These are phyloP conservation scores for Theileria parva DNA, from an alignment of 169 alveolate genomes.

Conservation along the genomic window DNA sequence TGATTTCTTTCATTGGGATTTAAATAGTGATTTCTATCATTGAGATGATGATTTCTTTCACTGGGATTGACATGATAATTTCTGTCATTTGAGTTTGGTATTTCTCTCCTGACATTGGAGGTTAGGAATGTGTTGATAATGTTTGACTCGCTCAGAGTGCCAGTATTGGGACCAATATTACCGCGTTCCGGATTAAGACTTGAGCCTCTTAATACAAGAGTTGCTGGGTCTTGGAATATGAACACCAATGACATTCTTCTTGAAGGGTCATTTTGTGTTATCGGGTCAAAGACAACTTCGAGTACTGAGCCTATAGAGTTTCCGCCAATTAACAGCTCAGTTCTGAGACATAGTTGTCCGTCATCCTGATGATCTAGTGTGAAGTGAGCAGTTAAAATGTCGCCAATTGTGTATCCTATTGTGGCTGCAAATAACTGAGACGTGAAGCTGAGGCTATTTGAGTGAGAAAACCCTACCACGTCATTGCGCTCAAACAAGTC, in stretches of 20 bases:
- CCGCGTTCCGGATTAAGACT: neutral
- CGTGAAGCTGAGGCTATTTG: constrained; percentile 72
- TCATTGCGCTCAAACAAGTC: constrained; percentile 89
- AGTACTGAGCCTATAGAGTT: constrained; percentile 88
- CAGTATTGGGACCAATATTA: neutral
- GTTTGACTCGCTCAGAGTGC: neutral
- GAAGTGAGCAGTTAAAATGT: constrained; percentile 78
- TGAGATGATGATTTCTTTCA: too few relatives aligned
- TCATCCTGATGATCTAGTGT: constrained; percentile 77
- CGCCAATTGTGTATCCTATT: constrained; percentile 80
- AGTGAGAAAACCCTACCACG: constrained; percentile 87
- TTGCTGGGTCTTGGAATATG: constrained; percentile 77
- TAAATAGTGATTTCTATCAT: too few relatives aligned
- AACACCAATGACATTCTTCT: constrained; percentile 86
- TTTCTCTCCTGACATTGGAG: constrained; percentile 8
- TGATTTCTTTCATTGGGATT: too few relatives aligned
- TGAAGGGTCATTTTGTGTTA: constrained; percentile 80
- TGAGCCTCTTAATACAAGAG: constrained; percentile 41
- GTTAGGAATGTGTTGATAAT: constrained; percentile 7
- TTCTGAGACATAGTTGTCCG: constrained; percentile 81
- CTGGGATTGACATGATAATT: too few relatives aligned
- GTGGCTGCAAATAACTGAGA: constrained; percentile 82
- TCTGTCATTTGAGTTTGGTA: neutral
- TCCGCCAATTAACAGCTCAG: constrained; percentile 87
- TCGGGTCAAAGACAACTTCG: constrained; percentile 86